These are phyloP conservation scores for Rhazya stricta DNA, from an alignment of 257 asterid species.

Conservation along the genomic window DNA sequence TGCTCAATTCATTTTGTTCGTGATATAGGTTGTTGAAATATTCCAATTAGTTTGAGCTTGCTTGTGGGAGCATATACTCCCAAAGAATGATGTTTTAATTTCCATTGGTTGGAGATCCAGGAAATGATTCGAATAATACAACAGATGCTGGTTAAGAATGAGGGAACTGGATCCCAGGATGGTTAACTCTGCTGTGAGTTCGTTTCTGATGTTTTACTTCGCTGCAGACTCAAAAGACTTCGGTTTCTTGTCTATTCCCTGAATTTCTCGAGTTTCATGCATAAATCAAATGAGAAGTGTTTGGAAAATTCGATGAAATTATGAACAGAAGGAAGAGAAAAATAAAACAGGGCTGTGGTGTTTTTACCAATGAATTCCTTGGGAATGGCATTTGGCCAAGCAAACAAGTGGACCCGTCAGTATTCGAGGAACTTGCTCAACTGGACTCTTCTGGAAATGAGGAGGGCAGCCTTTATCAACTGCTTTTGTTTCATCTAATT, in stretches of 20 bases:
- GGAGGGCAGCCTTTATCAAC: conserved; percentile 35
- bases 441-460: conserved; percentile 26
- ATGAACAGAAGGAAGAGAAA: too few relatives aligned
- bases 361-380: conserved; percentile 34
- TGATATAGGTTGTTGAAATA: not conserved
- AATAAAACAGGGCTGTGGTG: too few relatives aligned
- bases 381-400: conserved; percentile 55
- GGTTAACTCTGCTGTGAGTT: conserved; percentile 35
- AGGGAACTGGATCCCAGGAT: conserved; percentile 14
- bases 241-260: not conserved
- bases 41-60: not conserved
- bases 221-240: not conserved
- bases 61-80: not conserved
- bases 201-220: not conserved
- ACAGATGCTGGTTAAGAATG: conserved; percentile 21
- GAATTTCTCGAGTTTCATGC: not conserved
- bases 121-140: conserved; percentile 7
- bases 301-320: not conserved
- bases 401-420: conserved; percentile 48
- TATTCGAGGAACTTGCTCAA: conserved; percentile 52
- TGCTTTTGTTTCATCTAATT: conserved; percentile 55
- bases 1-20: not conserved
- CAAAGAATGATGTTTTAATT: not conserved
- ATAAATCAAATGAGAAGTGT: not conserved
- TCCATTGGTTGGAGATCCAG: conserved; percentile 32